Evolutionary conservation across 129 eudicot species (phyloP).

Genomic region (Tagetes erecta): DNA sequence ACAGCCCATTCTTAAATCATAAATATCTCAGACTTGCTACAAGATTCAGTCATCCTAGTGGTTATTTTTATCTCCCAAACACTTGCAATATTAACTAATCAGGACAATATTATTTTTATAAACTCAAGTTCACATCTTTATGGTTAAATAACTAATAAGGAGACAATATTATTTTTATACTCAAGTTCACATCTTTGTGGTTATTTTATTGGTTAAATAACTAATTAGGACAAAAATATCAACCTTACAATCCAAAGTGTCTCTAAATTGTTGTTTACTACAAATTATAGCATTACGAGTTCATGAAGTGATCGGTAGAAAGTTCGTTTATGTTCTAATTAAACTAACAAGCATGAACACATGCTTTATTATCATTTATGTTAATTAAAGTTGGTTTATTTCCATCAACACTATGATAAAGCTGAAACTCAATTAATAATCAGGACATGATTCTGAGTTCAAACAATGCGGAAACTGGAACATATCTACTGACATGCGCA

Average conservation of each 20-base stretch:
- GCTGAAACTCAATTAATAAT: background rate
- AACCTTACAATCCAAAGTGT: background rate
- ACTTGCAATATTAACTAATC: background rate
- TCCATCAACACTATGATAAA: background rate
- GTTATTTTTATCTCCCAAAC: background rate
- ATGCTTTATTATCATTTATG: too few relatives aligned
- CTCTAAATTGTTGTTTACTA: background rate
- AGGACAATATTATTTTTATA: background rate
- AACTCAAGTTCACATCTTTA: background rate
- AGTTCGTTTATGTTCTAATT: too few relatives aligned
- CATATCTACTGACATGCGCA: background rate
- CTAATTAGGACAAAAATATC: background rate
- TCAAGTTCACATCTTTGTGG: background rate
- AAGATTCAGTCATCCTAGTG: background rate
- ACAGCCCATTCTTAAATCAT: background rate
- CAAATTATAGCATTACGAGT: too few relatives aligned
- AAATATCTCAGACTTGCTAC: background rate
- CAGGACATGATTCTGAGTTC: background rate
- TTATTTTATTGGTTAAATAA: background rate
- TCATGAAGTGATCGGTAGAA: too few relatives aligned
- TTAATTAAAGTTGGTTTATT: too few relatives aligned
- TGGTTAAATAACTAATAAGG: background rate
- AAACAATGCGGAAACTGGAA: background rate
- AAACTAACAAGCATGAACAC: too few relatives aligned
- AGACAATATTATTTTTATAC: background rate